Conservation (phyloP, 2,329 filamentous ascomycete genomes). For the Cladophialophora exuberans region DNA sequence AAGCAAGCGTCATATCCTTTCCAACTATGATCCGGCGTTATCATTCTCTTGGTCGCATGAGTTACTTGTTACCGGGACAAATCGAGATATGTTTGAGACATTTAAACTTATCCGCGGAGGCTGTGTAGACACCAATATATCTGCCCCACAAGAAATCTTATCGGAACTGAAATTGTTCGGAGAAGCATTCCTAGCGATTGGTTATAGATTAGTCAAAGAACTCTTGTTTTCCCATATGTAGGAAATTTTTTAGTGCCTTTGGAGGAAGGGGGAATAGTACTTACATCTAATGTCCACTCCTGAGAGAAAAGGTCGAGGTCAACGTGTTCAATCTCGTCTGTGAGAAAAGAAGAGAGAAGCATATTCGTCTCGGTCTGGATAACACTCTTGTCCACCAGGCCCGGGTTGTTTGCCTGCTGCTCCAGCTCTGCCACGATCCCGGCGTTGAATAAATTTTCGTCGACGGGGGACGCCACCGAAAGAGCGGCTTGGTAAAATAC, state of each 20-base stretch:
- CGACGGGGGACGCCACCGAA: neutral
- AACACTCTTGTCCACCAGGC: neutral
- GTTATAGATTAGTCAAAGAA: no score
- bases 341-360: neutral
- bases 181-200: neutral
- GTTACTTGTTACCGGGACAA: no score
- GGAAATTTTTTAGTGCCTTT: neutral
- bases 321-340: neutral
- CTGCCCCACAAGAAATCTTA: no score
- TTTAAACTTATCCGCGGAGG: no score
- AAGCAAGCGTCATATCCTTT: no score
- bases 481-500: neutral
- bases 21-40: no score
- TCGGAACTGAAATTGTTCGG: no score
- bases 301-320: slow-evolving; percentile 1
- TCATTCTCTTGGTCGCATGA: no score
- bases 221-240: no score
- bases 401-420: neutral
- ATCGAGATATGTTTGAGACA: no score
- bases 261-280: neutral
- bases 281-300: slow-evolving; percentile 2
- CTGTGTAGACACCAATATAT: no score
- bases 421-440: neutral
- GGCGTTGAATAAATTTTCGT: neutral
- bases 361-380: neutral